phyloP scores from a whole-genome alignment of 345 rosid genomes.

The Eucalyptus regnans region DNA sequence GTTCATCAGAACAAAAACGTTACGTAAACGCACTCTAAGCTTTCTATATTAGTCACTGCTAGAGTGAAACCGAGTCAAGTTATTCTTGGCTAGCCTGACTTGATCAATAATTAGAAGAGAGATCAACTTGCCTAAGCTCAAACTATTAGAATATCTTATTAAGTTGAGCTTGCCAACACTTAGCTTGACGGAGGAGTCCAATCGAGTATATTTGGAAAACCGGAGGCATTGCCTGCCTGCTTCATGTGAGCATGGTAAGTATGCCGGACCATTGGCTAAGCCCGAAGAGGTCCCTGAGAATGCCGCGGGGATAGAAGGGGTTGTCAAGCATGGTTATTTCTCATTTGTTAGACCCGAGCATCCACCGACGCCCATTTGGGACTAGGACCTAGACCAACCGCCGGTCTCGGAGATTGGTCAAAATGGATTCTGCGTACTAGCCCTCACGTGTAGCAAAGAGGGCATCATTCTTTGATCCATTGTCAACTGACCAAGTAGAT shows the following conservation, averaged over 20 bases:
- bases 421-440: not conserved
- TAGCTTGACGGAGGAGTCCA: not conserved
- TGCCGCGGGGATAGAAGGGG: not conserved
- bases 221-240: not conserved
- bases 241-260: not conserved
- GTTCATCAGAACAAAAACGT: fast-evolving
- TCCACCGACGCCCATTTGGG: not conserved
- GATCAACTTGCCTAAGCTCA: not conserved
- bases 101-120: not conserved
- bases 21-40: fast-evolving
- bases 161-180: not conserved
- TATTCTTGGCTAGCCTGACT: not conserved
- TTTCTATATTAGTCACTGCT: not conserved
- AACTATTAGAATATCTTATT: not conserved
- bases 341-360: not conserved
- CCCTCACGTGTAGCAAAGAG: not conserved
- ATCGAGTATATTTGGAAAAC: not conserved
- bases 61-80: not conserved
- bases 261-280: not conserved
- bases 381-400: not conserved
- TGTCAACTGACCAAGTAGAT: not conserved
- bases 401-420: not conserved
- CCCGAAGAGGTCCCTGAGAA: not conserved
- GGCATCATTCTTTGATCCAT: not conserved
- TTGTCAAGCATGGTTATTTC: not conserved